Percentiles rank a stretch among this genome's conserved stretches.
These are phyloP conservation scores for Pseudocercospora cruenta DNA, from an alignment of 2,329 filamentous ascomycete genomes.

Conservation along the genomic window DNA sequence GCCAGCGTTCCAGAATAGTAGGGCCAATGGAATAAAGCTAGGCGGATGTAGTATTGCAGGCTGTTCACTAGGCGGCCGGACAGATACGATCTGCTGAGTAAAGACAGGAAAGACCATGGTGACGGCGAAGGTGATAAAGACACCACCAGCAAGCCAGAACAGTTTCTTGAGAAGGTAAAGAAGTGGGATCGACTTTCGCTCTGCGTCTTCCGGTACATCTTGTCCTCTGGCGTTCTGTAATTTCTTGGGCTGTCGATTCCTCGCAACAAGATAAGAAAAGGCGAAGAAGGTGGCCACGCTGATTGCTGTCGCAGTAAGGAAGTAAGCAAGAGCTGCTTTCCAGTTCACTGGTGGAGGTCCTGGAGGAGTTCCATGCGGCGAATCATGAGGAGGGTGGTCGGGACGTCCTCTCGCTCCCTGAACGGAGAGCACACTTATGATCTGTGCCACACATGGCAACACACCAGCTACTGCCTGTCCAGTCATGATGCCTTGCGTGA, in stretches of 20 bases:
- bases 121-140: constrained; percentile 78
- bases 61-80: constrained; percentile 48
- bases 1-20: constrained; percentile 91
- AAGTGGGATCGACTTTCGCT: constrained; percentile 55
- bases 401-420: constrained; percentile 33
- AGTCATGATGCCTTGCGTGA: constrained; percentile 95
- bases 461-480: constrained; percentile 93
- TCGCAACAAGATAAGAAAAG: constrained; percentile 71
- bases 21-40: constrained; percentile 85
- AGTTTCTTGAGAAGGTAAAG: constrained; percentile 74
- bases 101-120: constrained; percentile 97
- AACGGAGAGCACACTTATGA: constrained; percentile 75
- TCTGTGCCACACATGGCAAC: constrained; percentile 83
- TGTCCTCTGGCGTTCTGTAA: constrained; percentile 17
- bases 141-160: constrained; percentile 73
- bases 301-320: constrained; percentile 80
- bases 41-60: constrained; percentile 68
- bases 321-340: constrained; percentile 84
- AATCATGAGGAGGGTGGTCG: constrained; percentile 9
- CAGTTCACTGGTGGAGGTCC: constrained; percentile 53
- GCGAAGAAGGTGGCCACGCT: constrained; percentile 71
- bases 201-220: constrained; percentile 13
- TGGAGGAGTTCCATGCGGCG: constrained; percentile 18
- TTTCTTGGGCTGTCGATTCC: constrained; percentile 29
- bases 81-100: constrained; percentile 60